Evolutionary conservation across 352 stramenopile genomes (phyloP).

Genomic region (Pythium chondricola): DNA sequence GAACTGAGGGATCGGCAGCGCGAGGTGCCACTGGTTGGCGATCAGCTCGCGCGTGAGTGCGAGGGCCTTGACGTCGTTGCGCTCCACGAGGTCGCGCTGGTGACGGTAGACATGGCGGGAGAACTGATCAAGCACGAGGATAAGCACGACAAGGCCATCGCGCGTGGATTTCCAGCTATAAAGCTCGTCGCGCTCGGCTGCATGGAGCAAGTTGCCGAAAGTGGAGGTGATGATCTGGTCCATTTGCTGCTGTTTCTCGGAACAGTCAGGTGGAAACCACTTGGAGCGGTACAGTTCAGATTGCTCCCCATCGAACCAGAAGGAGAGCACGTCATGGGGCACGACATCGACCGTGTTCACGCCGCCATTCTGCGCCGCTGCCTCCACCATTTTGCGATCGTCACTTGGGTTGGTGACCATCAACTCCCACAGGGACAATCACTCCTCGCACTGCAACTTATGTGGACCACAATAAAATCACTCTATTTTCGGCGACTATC

Average conservation of each 20-base stretch:
- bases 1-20: constrained; percentile 46
- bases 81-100: constrained; percentile 16
- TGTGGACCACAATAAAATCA: background rate
- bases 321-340: constrained; percentile 32
- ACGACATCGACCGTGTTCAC: no score
- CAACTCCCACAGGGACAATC: no score
- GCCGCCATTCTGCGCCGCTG: background rate
- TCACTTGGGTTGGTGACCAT: background rate
- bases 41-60: constrained; percentile 42
- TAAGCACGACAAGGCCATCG: constrained; percentile 58
- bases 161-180: constrained; percentile 33
- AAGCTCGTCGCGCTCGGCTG: constrained; percentile 40
- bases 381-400: background rate
- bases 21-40: constrained; percentile 37
- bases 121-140: constrained; percentile 86
- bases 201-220: constrained; percentile 36
- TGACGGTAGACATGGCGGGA: constrained; percentile 72
- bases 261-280: constrained; percentile 55
- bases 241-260: constrained; percentile 35
- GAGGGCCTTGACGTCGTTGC: constrained; percentile 47
- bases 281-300: constrained; percentile 43
- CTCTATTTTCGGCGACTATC: constrained; percentile 6
- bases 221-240: constrained; percentile 32
- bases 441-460: no score
- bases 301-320: constrained; percentile 59